These are phyloP conservation scores for Pisolithus albus DNA, from an alignment of 768 basidiomycete species.

Conservation along the genomic window DNA sequence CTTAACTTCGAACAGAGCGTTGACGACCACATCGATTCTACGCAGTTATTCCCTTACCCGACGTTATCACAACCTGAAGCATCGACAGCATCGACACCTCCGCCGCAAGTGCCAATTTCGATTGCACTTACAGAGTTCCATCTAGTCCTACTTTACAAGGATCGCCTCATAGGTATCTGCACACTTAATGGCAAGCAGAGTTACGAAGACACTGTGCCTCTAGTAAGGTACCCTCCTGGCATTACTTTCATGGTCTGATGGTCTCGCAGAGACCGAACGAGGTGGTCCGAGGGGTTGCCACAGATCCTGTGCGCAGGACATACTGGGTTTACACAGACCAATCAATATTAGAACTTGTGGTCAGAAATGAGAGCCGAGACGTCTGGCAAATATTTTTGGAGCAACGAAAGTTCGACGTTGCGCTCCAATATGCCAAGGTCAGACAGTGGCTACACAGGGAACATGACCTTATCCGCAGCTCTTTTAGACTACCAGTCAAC, in stretches of 20 bases:
- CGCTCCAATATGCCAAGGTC: conserved; percentile 79
- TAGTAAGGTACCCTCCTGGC: conserved; percentile 44
- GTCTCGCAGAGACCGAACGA: conserved; percentile 64
- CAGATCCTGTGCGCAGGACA: conserved; percentile 83
- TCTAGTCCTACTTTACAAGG: conserved; percentile 76
- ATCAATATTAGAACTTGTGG: conserved; percentile 81
- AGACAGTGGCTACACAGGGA: conserved; percentile 7
- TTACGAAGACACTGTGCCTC: conserved; percentile 76
- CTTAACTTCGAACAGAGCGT: conserved; percentile 63
- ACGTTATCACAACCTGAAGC: conserved; percentile 27
- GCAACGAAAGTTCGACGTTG: conserved; percentile 68
- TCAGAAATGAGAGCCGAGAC: conserved; percentile 85
- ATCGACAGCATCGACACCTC: conserved; percentile 10
- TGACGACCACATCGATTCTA: conserved; percentile 71
- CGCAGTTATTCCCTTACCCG: conserved; percentile 78
- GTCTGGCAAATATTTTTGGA: conserved; percentile 90
- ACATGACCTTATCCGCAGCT: conserved; percentile 1
- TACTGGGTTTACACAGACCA: conserved; percentile 92
- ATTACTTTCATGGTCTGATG: conserved; percentile 5
- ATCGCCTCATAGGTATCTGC: conserved; percentile 72
- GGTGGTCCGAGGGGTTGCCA: conserved; percentile 61
- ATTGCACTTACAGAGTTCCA: conserved; percentile 89
- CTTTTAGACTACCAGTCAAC: conserved; percentile 76
- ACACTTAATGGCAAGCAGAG: conserved; percentile 72
- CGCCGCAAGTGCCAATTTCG: conserved; percentile 54